Evolutionary conservation across 352 stramenopile species (phyloP).

Genomic region (Detonula confervacea): DNA sequence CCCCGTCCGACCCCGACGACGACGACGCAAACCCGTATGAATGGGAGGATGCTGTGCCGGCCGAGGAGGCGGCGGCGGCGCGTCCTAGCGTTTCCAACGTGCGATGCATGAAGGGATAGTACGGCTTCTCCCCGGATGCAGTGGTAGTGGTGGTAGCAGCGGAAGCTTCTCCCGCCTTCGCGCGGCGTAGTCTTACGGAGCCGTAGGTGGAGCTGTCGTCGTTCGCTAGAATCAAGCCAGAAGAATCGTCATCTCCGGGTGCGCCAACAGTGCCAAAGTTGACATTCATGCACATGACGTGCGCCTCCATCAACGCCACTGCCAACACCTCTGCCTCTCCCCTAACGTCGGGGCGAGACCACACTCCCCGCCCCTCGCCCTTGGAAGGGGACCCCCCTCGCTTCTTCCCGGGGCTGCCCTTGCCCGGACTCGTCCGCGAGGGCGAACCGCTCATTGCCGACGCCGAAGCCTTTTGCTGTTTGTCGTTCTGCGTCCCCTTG

Average conservation of each 20-base stretch:
- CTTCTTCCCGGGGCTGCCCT: background rate
- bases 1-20: background rate
- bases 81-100: constrained; percentile 55
- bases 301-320: constrained; percentile 59
- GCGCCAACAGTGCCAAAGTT: constrained; percentile 1
- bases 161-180: background rate
- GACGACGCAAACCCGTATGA: background rate
- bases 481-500: constrained; percentile 7
- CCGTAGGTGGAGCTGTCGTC: constrained; percentile 39
- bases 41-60: background rate
- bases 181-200: background rate
- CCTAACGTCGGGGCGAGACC: constrained; percentile 58
- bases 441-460: background rate
- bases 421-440: background rate
- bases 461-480: constrained; percentile 12
- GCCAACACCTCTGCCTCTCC: constrained; percentile 58
- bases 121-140: constrained; percentile 9
- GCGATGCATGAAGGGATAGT: constrained; percentile 63
- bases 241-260: background rate
- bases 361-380: constrained; percentile 3
- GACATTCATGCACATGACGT: constrained; percentile 46
- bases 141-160: background rate
- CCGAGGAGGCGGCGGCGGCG: constrained; percentile 24
- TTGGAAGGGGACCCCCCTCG: background rate
- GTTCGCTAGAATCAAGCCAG: constrained; percentile 29